Base-by-base conservation (phyloP, 495 filamentous ascomycete genomes). In the Neurospora sp. region DNA sequence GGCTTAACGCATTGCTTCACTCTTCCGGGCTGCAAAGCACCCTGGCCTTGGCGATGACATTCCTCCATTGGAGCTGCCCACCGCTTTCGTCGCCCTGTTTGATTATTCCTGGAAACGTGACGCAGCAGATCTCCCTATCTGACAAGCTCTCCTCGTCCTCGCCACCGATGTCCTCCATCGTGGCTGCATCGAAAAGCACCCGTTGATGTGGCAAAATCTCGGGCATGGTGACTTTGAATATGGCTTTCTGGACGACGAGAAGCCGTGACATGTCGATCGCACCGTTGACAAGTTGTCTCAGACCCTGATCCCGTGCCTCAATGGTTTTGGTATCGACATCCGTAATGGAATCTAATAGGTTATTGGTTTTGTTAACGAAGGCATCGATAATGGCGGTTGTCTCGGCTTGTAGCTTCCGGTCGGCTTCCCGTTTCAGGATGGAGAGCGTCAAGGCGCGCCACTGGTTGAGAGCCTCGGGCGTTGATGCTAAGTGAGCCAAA, bases 61-160 rank as follows among this genome's bases (percentile, higher is more conserved):
- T 89, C 40, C 81, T 80, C 73, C 85, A 85, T 72, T 88, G 85
- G 45, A 84, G 78, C 69, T 86, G 83, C 38, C 82, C 81, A 39
- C 87, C 88, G 71, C 82, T 86, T 79, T 87, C 88, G 78, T 89
- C 87, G 24, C 87, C 88, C 9, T 77, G 78, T 77, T 89, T 89
- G 54, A 86, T 80, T 24, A 88, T 83, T 24, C 85, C 86, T 9
- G 87, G 87, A 72, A 88, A 88, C 1, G 85, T 85, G 70, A 86
- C 83, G 76, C 83, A 83, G 71, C 81, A 80, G 24, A 85, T 84
- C 70, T 89, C 86, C 34, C 84, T 76, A 69, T 78, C 79, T 36
- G 80, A 75, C 39, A 83, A 78, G 38, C 76, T 78, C 7, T 86
- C 84, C 72, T 88, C 88, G 70, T 88, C 86, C 73, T 88, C 87